Conservation (phyloP, 352 stramenopile genomes). For the Globisporangium perplexum region DNA sequence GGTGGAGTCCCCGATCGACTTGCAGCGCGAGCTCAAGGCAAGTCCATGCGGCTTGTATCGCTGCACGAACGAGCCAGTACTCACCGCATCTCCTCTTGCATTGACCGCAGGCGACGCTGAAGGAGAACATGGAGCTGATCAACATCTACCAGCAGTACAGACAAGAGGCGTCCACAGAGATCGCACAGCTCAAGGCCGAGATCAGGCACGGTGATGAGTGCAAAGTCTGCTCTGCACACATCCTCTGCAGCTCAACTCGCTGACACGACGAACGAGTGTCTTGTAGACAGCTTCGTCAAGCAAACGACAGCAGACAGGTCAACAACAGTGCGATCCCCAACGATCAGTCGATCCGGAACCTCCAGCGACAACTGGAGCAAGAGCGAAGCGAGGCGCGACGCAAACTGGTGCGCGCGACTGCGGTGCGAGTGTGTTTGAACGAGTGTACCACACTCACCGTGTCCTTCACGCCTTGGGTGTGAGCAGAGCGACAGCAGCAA, state of each 20-base stretch:
- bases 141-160: constrained; percentile 61
- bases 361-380: constrained; percentile 20
- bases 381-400: constrained; percentile 29
- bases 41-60: background rate
- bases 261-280: background rate
- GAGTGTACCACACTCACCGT: too few species aligned
- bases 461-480: background rate
- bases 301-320: background rate
- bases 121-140: constrained; percentile 76
- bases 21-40: constrained; percentile 47
- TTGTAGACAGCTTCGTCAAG: constrained; percentile 5
- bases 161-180: constrained; percentile 48
- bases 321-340: background rate
- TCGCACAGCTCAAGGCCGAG: constrained; percentile 35
- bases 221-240: background rate
- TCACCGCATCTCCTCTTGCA: background rate
- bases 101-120: constrained; percentile 34
- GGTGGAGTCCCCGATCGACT: constrained; percentile 22
- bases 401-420: constrained; percentile 37
- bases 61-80: background rate
- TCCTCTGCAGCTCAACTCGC: background rate
- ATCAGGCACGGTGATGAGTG: constrained; percentile 31
- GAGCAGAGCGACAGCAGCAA: constrained; percentile 44
- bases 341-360: constrained; percentile 1
- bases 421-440: too few species aligned